Conservation (phyloP, 2,329 filamentous ascomycete genomes). For the Hymenoscyphus infarciens region DNA sequence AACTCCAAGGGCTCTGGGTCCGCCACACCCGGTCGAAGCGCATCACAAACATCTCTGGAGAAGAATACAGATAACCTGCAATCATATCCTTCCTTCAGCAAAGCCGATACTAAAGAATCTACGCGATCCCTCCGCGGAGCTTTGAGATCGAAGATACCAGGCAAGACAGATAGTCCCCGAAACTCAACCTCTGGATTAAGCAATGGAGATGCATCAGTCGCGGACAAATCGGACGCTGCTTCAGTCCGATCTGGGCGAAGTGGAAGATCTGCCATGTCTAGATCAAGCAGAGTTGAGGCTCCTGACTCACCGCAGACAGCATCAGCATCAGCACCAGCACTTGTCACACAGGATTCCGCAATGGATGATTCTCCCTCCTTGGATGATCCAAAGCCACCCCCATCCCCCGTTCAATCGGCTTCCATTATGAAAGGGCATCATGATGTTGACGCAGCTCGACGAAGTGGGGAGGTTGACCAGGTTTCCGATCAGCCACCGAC, state of each 20-base stretch:
- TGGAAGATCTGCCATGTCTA: slow-evolving; percentile 47
- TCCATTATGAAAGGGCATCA: slow-evolving; percentile 70
- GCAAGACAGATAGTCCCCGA: slow-evolving; percentile 76
- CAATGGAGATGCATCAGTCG: slow-evolving; percentile 53
- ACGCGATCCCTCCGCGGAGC: slow-evolving; percentile 74
- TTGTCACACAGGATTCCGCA: slow-evolving; percentile 20
- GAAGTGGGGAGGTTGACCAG: slow-evolving; percentile 86
- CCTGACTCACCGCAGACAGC: slow-evolving; percentile 34
- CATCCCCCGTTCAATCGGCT: slow-evolving; percentile 80
- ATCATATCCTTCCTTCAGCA: slow-evolving; percentile 87
- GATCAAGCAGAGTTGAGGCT: slow-evolving; percentile 39
- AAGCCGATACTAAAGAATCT: slow-evolving; percentile 90
- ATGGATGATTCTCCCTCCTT: slow-evolving; percentile 45
- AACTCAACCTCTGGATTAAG: slow-evolving; percentile 56
- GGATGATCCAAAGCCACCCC: slow-evolving; percentile 60
- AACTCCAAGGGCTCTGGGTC: slow-evolving; percentile 47
- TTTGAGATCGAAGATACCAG: slow-evolving; percentile 86
- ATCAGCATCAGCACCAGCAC: slow-evolving; percentile 1
- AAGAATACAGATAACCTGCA: slow-evolving; percentile 48
- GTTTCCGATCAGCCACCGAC: slow-evolving; percentile 88
- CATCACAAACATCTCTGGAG: slow-evolving; percentile 33
- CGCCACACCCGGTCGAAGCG: slow-evolving; percentile 29
- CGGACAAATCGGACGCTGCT: slow-evolving; percentile 68
- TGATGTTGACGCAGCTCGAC: slow-evolving; percentile 76
- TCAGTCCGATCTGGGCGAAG: slow-evolving; percentile 72